These are phyloP conservation scores for Rhexocercosporidium sp. DNA, from an alignment of 2,329 filamentous ascomycete species.

Conservation along the genomic window DNA sequence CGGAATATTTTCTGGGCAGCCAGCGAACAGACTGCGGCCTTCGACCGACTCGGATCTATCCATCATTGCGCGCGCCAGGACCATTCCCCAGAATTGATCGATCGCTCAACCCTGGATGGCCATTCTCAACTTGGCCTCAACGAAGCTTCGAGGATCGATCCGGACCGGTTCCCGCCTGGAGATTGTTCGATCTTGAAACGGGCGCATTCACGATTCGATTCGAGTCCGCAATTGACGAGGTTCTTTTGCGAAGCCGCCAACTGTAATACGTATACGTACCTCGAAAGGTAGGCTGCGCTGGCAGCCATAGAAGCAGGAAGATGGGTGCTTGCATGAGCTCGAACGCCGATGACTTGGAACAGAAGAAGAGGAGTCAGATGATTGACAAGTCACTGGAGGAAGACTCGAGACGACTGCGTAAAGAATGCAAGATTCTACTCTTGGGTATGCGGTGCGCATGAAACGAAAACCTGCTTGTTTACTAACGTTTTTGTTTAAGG, in stretches of 20 bases:
- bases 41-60: not conserved
- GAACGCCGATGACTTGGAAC: conserved; percentile 79
- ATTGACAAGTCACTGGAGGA: conserved; percentile 95
- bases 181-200: not conserved
- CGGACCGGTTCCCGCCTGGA: not conserved
- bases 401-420: conserved; percentile 87
- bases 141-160: conserved; percentile 26
- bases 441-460: conserved; percentile 68
- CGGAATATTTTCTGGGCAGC: not conserved
- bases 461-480: conserved; percentile 2
- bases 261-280: conserved; percentile 5
- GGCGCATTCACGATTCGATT: not conserved
- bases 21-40: not conserved
- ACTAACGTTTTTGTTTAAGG: conserved; percentile 60
- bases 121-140: conserved; percentile 20
- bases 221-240: not conserved
- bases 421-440: conserved; percentile 98
- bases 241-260: not conserved
- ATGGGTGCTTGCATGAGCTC: conserved; percentile 97
- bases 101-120: conserved; percentile 23
- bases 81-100: conserved; percentile 15
- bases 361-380: conserved; percentile 95
- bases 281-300: conserved; percentile 36
- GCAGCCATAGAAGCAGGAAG: conserved; percentile 42
- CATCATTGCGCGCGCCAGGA: conserved; percentile 15